Evolutionary conservation across 306 rosid genomes (phyloP).

Genomic region (Dalbergia oliveri): DNA sequence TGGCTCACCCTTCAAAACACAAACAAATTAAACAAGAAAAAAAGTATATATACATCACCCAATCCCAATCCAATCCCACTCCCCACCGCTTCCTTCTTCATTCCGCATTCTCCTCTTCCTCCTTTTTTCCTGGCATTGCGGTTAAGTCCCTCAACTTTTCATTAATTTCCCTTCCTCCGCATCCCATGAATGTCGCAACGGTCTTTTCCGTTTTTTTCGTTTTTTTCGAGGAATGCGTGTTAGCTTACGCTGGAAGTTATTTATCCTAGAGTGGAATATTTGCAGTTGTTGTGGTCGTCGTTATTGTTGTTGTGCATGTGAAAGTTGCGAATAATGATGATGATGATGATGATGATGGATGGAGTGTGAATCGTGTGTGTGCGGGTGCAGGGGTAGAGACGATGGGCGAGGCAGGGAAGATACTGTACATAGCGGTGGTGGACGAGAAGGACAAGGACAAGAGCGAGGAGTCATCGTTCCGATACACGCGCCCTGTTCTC

Average conservation of each 20-base stretch:
- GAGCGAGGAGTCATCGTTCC: slow-evolving; percentile 70
- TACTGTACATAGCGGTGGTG: slow-evolving; percentile 75
- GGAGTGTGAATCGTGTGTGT: background rate
- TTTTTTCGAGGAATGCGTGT: background rate
- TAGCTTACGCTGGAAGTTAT: slow-evolving; percentile 44
- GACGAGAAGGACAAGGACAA: slow-evolving; percentile 57
- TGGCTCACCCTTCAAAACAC: background rate
- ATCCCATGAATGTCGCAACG: slow-evolving; percentile 21
- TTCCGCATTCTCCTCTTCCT: background rate
- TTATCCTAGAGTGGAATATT: background rate
- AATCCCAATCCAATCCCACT: no score
- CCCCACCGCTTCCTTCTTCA: no score
- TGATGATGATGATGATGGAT: background rate
- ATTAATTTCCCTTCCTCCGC: background rate
- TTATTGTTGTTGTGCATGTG: background rate
- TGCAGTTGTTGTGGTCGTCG: background rate
- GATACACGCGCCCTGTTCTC: slow-evolving; percentile 80
- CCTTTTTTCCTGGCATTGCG: slow-evolving; percentile 4
- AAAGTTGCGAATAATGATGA: background rate
- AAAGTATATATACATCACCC: no score
- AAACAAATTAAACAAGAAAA: no score
- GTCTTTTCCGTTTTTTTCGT: background rate
- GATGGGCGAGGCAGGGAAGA: slow-evolving; percentile 54
- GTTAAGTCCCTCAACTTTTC: background rate
- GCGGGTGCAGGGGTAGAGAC: slow-evolving; percentile 1